Evolutionary conservation across 2,329 filamentous ascomycete species (phyloP), one percentile per base, ranked within the genome.

Genomic region (Fusarium sp.): DNA sequence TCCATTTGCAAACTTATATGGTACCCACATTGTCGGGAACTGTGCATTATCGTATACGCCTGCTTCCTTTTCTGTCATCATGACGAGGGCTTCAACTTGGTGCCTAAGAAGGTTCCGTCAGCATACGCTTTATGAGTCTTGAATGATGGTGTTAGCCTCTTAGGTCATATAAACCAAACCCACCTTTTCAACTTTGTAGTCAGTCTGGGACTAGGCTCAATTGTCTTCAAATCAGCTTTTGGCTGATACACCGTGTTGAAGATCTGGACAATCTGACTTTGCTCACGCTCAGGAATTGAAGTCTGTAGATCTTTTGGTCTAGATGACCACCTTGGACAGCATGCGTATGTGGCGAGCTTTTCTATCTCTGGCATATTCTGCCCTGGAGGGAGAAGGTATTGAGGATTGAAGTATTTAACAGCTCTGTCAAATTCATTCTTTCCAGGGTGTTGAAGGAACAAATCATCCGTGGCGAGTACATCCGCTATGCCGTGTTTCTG

Each of bases 11-110:
- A 25, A 29, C 15, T 29, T 31, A 20, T 18, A n/a, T 0, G 9
- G 37, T 10, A 25, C 27, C 57, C 50, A 60, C 10, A 60, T 41
- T 17, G 21, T 31, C 6, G 50, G 57, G 37, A 60, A 60, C 5
- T 42, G n/a, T 7, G 42, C 23, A 23, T 13, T 25, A 13, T 39
- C n/a, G 20, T 43, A 31, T 6, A n/a, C 3, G 13, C 43, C 50
- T 11, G 25, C 21, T 43, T 60, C 57, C 17, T 42, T 49, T 18
- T 60, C 57, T 20, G 43, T 27, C 50, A 60, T 60, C 43, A 48
- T 55, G 3, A 15, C 40, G 1, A 61, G 42, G 18, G 58, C 58
- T 18, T 43, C 42, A 11, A 45, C 21, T 35, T 60, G 50, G 29
- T 60, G 57, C 9, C 57, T 60, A 40, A 3, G 5, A 20, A 35